Evolutionary conservation across 2,329 filamentous ascomycete genomes (phyloP), one percentile per base, ranked within the genome.

Genomic region (Pezicula radicicola): DNA sequence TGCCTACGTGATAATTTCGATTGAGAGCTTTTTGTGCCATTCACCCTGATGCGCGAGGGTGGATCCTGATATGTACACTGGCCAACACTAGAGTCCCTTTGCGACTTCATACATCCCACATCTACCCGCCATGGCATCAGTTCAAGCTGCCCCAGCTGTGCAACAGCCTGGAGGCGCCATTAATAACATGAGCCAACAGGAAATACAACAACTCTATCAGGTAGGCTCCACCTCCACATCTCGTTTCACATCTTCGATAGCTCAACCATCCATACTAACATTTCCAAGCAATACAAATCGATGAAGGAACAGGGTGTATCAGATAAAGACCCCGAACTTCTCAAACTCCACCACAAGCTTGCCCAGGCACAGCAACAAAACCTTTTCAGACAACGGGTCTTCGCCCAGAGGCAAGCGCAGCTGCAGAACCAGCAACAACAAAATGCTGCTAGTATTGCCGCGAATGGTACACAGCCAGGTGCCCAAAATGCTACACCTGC

Each of bases 221-320:
- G 87, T 89, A 78, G 66, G 78, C 71, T 30, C 37, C 18, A 39
- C 48, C 25, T 48, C 37, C 39, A 47, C 48, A 35, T 43, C 48
- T 10, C 36, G n/a, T 33, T 27, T 46, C 39, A 33, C 33, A 51
- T 45, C 19, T 44, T 19, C 41, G 41, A 46, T 56, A 45, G 12
- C 30, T 18, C 45, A n/a, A 37, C 19, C 10, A 47, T 19, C 30
- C 28, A 49, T 54, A 42, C 55, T 67, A 78, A 70, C 54, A 44
- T 46, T 50, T 36, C 44, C 46, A 64, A 97, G 92, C 91, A 90
- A 80, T 94, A 89, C 60, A 87, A 89, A 66, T 84, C 89, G 69
- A 91, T 97, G 88, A 94, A 93, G 72, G 82, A 89, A 51, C 80
- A 87, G 63, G 92, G 92, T 60, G 87, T 95, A 21, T 83, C 89